These are phyloP conservation scores for Mycothermus thermophilus DNA, from an alignment of 495 filamentous ascomycete species.

Conservation along the genomic window DNA sequence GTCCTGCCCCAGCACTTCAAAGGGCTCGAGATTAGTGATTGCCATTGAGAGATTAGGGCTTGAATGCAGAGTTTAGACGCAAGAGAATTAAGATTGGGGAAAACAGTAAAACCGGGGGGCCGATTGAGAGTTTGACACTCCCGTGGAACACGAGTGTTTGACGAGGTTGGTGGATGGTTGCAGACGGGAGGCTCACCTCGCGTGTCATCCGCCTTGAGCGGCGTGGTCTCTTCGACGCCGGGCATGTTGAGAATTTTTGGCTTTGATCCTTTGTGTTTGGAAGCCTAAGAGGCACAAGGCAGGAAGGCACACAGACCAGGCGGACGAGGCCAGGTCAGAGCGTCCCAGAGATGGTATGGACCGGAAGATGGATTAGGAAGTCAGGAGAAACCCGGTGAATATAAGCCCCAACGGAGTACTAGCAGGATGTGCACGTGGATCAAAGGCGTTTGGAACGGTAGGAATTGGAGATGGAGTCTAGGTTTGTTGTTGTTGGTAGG, in stretches of 20 bases:
- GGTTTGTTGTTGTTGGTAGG: too few relatives aligned
- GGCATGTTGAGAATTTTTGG: slow-evolving; percentile 23
- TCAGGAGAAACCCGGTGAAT: too few relatives aligned
- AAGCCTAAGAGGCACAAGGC: not conserved
- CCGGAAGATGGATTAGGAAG: too few relatives aligned
- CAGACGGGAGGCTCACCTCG: too few relatives aligned
- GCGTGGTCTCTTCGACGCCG: slow-evolving; percentile 31
- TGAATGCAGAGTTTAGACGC: slow-evolving; percentile 2
- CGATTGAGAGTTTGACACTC: too few relatives aligned
- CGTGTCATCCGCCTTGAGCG: slow-evolving; percentile 35
- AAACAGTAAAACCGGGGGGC: too few relatives aligned
- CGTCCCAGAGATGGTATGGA: too few relatives aligned
- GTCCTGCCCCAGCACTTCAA: slow-evolving; percentile 81
- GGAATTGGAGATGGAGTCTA: too few relatives aligned
- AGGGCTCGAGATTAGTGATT: slow-evolving; percentile 14
- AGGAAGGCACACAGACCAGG: not conserved
- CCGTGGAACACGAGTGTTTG: too few relatives aligned
- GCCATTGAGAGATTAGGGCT: not conserved
- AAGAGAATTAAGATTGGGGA: not conserved
- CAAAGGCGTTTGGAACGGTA: too few relatives aligned
- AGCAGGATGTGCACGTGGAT: too few relatives aligned
- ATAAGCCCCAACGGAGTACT: too few relatives aligned
- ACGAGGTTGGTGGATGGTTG: slow-evolving; percentile 1
- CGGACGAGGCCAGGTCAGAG: not conserved
- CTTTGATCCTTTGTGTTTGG: not conserved